phyloP scores from a whole-genome alignment of 129 eudicot genomes.

The Logfia minima region DNA sequence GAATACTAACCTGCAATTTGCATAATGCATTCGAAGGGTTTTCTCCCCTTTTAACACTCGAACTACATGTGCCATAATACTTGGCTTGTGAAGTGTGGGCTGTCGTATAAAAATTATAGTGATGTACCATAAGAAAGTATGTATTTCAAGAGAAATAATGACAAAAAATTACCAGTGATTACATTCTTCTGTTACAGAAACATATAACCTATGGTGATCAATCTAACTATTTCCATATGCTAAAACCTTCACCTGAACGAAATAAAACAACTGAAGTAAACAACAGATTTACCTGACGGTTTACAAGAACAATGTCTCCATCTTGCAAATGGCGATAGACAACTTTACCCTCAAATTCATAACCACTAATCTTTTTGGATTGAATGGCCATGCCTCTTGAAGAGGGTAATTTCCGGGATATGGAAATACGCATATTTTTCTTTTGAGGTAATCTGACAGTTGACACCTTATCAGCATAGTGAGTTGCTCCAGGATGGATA shows the following conservation, averaged over 20 bases:
- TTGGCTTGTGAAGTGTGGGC: conserved; percentile 99
- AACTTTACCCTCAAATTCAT: conserved; percentile 76
- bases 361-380: conserved; percentile 42
- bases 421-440: conserved; percentile 61
- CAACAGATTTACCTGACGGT: conserved; percentile 68
- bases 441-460: conserved; percentile 43
- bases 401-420: conserved; percentile 85
- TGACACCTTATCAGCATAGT: conserved; percentile 59
- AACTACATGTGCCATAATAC: conserved; percentile 96
- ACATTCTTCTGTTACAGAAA: not conserved
- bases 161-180: not conserved
- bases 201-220: not conserved
- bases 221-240: not conserved
- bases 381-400: conserved; percentile 69
- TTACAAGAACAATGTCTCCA: conserved; percentile 94
- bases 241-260: not conserved
- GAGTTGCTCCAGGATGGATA: conserved; percentile 83
- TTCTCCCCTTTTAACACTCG: conserved; percentile 92
- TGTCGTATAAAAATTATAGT: conserved; percentile 30
- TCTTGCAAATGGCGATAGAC: conserved; percentile 89
- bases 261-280: not conserved
- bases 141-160: not conserved
- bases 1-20: conserved; percentile 83
- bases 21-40: conserved; percentile 98
- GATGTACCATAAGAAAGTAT: not conserved